phyloP scores from a whole-genome alignment of 139 green algal species.

The Chlamydomonas incerta region DNA sequence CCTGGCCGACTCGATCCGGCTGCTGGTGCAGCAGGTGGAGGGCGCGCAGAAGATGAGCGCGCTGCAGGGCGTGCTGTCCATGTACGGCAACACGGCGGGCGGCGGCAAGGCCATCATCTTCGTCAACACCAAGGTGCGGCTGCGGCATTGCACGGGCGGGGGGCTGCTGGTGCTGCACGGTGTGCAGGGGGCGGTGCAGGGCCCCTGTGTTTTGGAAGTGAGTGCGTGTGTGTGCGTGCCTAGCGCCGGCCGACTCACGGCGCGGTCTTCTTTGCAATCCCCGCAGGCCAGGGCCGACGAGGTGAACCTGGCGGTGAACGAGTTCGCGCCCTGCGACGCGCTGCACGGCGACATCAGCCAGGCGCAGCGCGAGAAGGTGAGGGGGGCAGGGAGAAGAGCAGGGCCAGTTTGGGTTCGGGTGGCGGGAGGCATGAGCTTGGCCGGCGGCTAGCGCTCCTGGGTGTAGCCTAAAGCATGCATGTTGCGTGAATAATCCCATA shows the following conservation, averaged over 20 bases:
- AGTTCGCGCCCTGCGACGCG: conserved; percentile 65
- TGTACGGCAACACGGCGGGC: conserved; percentile 22
- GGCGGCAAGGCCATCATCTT: conserved; percentile 96
- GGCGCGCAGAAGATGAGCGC: conserved; percentile 66
- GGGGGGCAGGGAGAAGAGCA: background rate
- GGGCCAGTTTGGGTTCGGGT: too few relatives aligned
- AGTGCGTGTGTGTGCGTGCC: too few relatives aligned
- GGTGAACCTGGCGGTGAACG: conserved; percentile 75
- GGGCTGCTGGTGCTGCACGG: background rate
- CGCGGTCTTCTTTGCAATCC: too few relatives aligned
- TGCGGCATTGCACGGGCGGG: background rate
- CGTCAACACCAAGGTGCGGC: conserved; percentile 94
- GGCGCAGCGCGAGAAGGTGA: conserved; percentile 70
- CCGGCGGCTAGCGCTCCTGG: too few relatives aligned
- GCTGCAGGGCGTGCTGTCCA: conserved; percentile 86
- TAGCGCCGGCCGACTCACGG: too few relatives aligned
- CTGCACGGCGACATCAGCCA: conserved; percentile 97
- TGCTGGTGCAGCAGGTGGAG: conserved; percentile 69
- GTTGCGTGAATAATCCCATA: too few relatives aligned
- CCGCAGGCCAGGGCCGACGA: conserved; percentile 72
- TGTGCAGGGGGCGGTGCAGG: too few relatives aligned
- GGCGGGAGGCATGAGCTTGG: too few relatives aligned
- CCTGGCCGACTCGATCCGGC: conserved; percentile 79
- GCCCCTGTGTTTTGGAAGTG: too few relatives aligned
- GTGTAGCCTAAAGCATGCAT: too few relatives aligned